phyloP scores from a whole-genome alignment of 805 yeast species.

The Schizosaccharomyces japonicus region DNA sequence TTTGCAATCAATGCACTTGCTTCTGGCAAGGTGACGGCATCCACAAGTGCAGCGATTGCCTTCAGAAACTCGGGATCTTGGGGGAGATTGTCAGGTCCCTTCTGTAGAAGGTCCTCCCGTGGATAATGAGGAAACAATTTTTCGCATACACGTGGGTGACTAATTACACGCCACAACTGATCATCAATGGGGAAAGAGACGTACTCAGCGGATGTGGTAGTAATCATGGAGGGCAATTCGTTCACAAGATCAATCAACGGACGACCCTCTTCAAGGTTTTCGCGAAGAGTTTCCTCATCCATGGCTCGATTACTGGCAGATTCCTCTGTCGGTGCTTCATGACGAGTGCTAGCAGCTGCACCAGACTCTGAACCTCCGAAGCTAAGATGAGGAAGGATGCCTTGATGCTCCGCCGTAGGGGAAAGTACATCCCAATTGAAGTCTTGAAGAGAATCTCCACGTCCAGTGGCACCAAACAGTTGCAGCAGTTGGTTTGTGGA shows the following conservation, averaged over 20 bases:
- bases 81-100: neutral
- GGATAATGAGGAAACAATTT: neutral
- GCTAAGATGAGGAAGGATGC: neutral
- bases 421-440: conserved; percentile 3
- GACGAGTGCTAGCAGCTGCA: too few species aligned
- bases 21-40: neutral
- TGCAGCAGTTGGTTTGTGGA: neutral
- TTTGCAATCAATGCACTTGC: neutral
- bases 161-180: neutral
- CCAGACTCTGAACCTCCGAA: too few species aligned
- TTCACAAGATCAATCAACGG: too few species aligned
- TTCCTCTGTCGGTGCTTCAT: too few species aligned
- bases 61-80: neutral
- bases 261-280: too few species aligned
- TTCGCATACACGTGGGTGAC: neutral
- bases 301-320: too few species aligned
- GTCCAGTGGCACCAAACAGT: neutral
- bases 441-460: neutral
- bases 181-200: neutral
- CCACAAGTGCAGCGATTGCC: neutral
- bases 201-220: neutral
- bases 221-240: too few species aligned
- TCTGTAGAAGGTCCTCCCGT: neutral
- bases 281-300: too few species aligned
- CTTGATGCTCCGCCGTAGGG: neutral